Evolutionary conservation across 140 eudicot species (phyloP), one percentile per base, ranked within the genome.

Genomic region (Flaveria floridana): DNA sequence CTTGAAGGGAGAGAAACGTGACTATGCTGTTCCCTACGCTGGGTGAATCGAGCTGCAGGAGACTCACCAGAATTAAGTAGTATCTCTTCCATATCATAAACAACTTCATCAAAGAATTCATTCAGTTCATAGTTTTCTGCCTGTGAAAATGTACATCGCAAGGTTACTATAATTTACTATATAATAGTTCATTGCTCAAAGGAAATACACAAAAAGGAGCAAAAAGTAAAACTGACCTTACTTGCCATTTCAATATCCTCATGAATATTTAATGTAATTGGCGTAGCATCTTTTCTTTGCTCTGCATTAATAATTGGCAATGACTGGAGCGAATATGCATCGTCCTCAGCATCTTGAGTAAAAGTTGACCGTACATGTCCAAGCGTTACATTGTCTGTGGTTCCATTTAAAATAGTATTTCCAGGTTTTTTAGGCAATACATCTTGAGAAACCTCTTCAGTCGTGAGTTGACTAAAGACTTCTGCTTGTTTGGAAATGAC

Each of bases 61-160:
- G 97, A 85, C 50, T 88, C 85, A 2, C 77, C 74, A 16, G 94
- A 83, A 75, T 93, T 95, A 0, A 93, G 86, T 58, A 94, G 85
- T 78, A 94, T 88, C 50, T 85, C 99, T 85, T 94, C 97, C 99
- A 94, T 94, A 28, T 94, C 99, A 51, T 81, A 85, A 41, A 94
- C 99, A 42, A 90, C 53, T 68, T 94, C 97, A 74, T 90, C 88
- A 70, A 68, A 90, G 79, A 83, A 80, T 65, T 76, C 91, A 80
- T 88, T 88, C 25, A 85, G 20, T 79, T 85, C 96, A 39, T 75
- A 42, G 75, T 67, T 81, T 76, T 75, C 85, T 16, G 25, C 74
- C 99, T 94, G 95, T 75, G 41, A 83, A 79, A 53, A 68, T 42
- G 74, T 51, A 70, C 21, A 7, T 44, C 30, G 6, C 23, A 67